These are phyloP conservation scores for Clonostachys byssicola DNA, from an alignment of 2,329 filamentous ascomycete genomes.

Conservation along the genomic window DNA sequence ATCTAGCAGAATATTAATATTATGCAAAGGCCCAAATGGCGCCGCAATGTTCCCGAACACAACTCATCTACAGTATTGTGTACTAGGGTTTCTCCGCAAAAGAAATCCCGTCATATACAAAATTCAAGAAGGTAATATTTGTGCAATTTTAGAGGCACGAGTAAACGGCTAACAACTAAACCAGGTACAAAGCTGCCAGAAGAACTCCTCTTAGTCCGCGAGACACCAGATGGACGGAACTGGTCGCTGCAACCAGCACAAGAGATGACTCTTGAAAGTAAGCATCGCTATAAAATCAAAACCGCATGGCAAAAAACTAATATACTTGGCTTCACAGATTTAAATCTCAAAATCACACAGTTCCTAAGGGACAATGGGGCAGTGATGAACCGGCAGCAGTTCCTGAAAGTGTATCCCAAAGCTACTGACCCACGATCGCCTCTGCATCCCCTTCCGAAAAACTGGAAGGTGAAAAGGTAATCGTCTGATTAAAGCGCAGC, in stretches of 20 bases:
- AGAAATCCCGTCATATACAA: background rate
- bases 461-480: too few species aligned
- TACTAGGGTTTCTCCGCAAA: background rate
- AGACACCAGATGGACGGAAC: background rate
- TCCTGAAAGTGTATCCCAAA: background rate
- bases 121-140: background rate
- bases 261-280: slow-evolving; percentile 1
- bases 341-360: background rate
- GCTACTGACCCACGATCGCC: background rate
- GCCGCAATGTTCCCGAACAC: background rate
- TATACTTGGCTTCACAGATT: background rate
- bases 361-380: background rate
- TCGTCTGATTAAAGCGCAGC: too few species aligned
- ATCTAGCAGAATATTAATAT: too few species aligned
- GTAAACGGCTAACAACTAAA: background rate
- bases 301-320: too few species aligned
- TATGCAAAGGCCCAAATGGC: background rate
- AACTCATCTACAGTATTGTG: background rate
- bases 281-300: background rate
- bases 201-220: slow-evolving; percentile 1
- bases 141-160: too few species aligned
- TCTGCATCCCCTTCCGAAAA: too few species aligned
- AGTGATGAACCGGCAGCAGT: background rate
- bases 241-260: slow-evolving; percentile 1
- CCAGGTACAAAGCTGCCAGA: slow-evolving; percentile 1